Conservation (phyloP, 345 rosid genomes). For the Trapa incisa region DNA sequence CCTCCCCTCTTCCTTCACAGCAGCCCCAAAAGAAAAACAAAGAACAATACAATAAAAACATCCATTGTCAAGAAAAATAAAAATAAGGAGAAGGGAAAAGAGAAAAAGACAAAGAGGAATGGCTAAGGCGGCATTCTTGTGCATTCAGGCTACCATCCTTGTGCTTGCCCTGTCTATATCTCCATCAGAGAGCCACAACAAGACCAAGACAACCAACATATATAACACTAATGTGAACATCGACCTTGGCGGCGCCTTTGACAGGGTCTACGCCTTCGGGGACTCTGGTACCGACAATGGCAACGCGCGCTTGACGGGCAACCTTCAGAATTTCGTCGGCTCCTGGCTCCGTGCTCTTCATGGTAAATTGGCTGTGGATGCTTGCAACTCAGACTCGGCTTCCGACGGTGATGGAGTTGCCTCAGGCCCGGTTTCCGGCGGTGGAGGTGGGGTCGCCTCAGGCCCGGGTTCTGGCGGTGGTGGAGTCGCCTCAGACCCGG, state of each 20-base stretch:
- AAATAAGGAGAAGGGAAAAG: no score
- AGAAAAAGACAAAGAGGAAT: no score
- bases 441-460: background rate
- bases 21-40: no score
- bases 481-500: no score
- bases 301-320: constrained; percentile 20
- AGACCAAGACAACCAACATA: background rate
- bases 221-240: background rate
- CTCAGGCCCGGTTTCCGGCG: background rate
- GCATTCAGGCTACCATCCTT: no score
- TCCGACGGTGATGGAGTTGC: no score
- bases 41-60: no score
- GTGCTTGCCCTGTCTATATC: no score
- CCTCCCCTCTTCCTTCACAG: no score
- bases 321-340: constrained; percentile 5
- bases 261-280: constrained; percentile 31
- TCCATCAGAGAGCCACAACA: background rate
- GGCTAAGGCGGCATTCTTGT: no score
- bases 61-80: no score
- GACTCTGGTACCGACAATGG: constrained; percentile 37
- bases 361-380: background rate
- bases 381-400: background rate
- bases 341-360: background rate
- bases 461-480: no score
- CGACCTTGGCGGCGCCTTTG: constrained; percentile 5